Evolutionary conservation across 257 asterid species (phyloP).

Genomic region (Thymus quinquecostatus): DNA sequence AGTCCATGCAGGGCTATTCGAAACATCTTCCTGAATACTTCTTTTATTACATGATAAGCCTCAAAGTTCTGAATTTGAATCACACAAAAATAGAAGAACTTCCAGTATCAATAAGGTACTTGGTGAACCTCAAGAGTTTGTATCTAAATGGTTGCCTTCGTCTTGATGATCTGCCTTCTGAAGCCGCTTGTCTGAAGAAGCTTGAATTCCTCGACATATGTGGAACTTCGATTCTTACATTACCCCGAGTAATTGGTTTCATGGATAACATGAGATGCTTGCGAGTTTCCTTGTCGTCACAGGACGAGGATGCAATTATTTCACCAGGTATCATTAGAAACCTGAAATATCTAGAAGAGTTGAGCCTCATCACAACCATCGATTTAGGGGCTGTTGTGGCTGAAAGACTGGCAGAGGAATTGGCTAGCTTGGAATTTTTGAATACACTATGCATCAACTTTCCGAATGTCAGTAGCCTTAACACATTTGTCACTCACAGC

Average conservation of each 20-base stretch:
- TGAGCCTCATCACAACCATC: conserved; percentile 1
- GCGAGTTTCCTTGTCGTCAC: conserved; percentile 14
- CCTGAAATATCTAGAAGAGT: conserved; percentile 12
- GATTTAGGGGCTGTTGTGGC: neutral
- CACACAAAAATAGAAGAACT: neutral
- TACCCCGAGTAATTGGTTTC: neutral
- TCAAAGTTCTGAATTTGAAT: neutral
- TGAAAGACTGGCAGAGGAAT: neutral
- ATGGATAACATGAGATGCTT: conserved; percentile 21
- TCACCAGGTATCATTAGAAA: neutral
- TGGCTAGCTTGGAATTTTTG: conserved; percentile 24
- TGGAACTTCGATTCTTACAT: conserved; percentile 18
- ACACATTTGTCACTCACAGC: conserved; percentile 11
- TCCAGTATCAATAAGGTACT: neutral
- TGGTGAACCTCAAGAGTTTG: conserved; percentile 15
- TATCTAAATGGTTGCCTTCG: neutral
- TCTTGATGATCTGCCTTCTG: neutral
- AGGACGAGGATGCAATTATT: too few species aligned
- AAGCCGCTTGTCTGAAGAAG: neutral
- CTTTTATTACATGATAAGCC: neutral
- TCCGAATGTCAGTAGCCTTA: neutral
- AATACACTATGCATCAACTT: conserved; percentile 22
- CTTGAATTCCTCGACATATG: conserved; percentile 12
- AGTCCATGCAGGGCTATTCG: neutral
- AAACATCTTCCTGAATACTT: neutral